Base-by-base conservation (phyloP, 2,329 filamentous ascomycete genomes). In the Cercospora sp. region DNA sequence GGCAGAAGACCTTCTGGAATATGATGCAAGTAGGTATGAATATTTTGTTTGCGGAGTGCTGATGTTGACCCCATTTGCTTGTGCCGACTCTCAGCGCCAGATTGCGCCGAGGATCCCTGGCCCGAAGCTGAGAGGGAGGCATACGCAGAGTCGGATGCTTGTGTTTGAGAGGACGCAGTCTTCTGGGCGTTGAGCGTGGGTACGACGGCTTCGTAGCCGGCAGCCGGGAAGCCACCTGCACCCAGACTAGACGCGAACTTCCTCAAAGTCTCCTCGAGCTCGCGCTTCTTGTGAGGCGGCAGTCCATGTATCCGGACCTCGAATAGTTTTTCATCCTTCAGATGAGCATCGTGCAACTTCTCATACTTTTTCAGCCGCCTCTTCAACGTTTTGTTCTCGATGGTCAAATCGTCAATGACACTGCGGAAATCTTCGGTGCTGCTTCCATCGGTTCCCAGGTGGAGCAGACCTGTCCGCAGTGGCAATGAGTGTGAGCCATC, bases 381-480 rank as follows among this genome's bases (percentile, higher is more conserved):
- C 80, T 90, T 93, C 69, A 96, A 79, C 62, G 88, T 89, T 77
- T 92, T 91, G 77, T 95, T 96, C 76, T 93, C 90, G 28, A 97
- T 83, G 0, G 92, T 97, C 67, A 97, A 80, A 76, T 97, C 93
- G 74, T 97, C 92, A 59, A 97, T 96, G 16, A 97, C 91, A 72
- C 90, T 90, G 58, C 92, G 85, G 69, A 89, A 94, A 66, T 94
- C 92, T 66, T 91, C 91, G 30, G 87, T 88, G 61, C 89, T 90
- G 75, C 87, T 91, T 32, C 81, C 82, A 57, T 82, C 81, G 6
- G 79, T 81, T 32, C 64, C 77, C 9, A 79, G 45, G 10, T 74
- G 75, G 80, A 87, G 21, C 79, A 86, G 2, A 81, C 80, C 43
- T 55, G 78, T 71, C 21, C 71, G 67, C 32, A 71, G 21, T 34